Conservation (phyloP, 495 filamentous ascomycete species). For the Aspergillus bertholletiae region DNA sequence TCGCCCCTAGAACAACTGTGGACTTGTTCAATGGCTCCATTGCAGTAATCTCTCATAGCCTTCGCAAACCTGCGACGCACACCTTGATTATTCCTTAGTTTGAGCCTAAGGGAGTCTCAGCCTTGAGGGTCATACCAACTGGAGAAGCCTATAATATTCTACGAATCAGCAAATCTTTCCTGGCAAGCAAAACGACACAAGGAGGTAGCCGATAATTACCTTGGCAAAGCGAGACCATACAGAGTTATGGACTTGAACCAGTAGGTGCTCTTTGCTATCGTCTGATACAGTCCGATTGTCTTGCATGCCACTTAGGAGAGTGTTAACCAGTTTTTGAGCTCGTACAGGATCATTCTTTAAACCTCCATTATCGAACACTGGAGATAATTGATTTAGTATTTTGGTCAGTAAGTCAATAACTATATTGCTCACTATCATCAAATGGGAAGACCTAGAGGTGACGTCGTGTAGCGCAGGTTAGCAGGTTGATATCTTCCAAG, state of each 20-base stretch:
- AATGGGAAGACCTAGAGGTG: constrained; percentile 22
- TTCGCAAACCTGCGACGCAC: constrained; percentile 20
- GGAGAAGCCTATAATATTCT: constrained; percentile 4
- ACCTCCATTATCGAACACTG: constrained; percentile 30
- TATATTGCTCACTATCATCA: constrained; percentile 19
- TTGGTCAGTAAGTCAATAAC: neutral
- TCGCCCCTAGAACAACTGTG: constrained; percentile 10
- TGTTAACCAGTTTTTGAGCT: constrained; percentile 19
- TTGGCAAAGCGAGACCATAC: constrained; percentile 18
- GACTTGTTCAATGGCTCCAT: constrained; percentile 23
- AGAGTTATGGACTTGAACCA: constrained; percentile 16
- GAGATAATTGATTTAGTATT: neutral
- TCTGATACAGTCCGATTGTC: neutral
- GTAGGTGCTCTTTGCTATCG: constrained; percentile 1
- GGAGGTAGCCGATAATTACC: neutral
- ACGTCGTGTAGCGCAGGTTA: neutral
- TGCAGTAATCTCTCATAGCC: constrained; percentile 25
- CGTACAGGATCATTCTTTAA: constrained; percentile 19
- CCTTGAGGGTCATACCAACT: constrained; percentile 3
- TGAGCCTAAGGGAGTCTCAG: neutral
- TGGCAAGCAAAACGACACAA: neutral
- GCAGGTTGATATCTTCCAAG: neutral
- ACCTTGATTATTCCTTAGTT: constrained; percentile 9
- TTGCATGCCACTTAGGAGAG: constrained; percentile 19
- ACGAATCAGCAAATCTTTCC: neutral